Conservation (phyloP, 345 rosid genomes). For the Fremontodendron californicum region DNA sequence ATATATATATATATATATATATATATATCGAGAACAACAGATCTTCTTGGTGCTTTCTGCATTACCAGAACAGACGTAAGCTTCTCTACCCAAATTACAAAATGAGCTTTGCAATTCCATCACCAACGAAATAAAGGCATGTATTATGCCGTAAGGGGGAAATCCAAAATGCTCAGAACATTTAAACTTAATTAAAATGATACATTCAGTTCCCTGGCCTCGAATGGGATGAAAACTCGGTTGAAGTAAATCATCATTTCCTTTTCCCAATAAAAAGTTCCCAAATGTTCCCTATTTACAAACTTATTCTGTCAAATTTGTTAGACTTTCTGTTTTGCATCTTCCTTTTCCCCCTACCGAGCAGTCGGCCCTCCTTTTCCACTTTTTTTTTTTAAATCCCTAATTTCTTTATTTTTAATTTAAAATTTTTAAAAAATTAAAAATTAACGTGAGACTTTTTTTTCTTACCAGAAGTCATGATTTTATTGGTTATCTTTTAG, state of each 20-base stretch:
- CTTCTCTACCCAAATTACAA: slow-evolving; percentile 44
- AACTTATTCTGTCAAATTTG: background rate
- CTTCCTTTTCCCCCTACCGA: background rate
- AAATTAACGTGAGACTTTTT: no score
- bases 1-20: no score
- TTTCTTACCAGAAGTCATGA: no score
- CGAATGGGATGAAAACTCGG: background rate
- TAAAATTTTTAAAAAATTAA: no score
- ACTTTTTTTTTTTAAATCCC: no score
- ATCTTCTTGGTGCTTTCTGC: slow-evolving; percentile 43
- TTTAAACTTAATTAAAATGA: slow-evolving; percentile 5
- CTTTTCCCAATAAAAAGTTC: background rate
- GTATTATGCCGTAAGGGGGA: slow-evolving; percentile 7
- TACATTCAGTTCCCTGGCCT: background rate
- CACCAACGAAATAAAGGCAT: slow-evolving; percentile 59
- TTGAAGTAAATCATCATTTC: slow-evolving; percentile 1
- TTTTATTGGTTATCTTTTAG: no score
- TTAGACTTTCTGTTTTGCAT: background rate
- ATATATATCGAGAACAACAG: slow-evolving; percentile 41
- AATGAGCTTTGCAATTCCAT: slow-evolving; percentile 47
- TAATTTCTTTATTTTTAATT: slow-evolving; percentile 12
- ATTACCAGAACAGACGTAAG: slow-evolving; percentile 58
- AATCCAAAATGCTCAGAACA: slow-evolving; percentile 1
- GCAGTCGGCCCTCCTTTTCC: no score
- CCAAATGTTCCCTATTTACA: background rate